Evolutionary conservation across 371 early-diverging fungal species (phyloP).

Genomic region (Circinella umbellata): DNA sequence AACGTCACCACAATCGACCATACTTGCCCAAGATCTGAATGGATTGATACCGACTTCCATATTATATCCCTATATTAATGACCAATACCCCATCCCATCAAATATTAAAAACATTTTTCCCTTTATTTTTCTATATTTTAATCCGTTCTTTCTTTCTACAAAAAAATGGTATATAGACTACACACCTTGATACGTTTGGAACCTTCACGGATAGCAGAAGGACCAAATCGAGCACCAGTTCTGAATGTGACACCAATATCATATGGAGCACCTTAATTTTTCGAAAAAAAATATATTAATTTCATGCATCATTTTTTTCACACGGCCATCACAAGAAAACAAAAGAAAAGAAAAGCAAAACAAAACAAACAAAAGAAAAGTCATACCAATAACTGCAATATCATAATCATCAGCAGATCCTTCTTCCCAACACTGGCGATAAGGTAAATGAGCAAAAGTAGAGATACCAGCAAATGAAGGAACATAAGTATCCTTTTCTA

Average conservation of each 20-base stretch:
- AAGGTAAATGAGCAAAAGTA: constrained; percentile 56
- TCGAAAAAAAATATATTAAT: neutral
- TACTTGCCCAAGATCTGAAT: constrained; percentile 52
- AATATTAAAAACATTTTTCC: neutral
- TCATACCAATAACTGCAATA: constrained; percentile 47
- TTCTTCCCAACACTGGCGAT: constrained; percentile 52
- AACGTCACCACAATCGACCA: constrained; percentile 58
- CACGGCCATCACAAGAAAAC: neutral
- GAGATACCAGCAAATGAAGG: constrained; percentile 54
- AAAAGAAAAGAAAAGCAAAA: neutral
- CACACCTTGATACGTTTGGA: constrained; percentile 46
- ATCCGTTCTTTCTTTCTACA: neutral
- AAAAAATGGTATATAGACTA: neutral
- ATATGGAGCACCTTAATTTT: constrained; percentile 32
- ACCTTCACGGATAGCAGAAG: constrained; percentile 52
- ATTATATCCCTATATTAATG: constrained; percentile 38
- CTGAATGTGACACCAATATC: constrained; percentile 55
- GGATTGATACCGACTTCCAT: constrained; percentile 40
- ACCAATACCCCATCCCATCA: neutral
- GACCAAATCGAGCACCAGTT: constrained; percentile 58
- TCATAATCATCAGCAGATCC: constrained; percentile 42
- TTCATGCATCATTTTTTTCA: constrained; percentile 1
- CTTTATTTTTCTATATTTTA: neutral
- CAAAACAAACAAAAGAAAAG: neutral
- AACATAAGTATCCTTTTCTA: constrained; percentile 38